These are phyloP conservation scores for Kodamaea fungicola DNA, from an alignment of 1,139 yeast genomes.

Conservation along the genomic window DNA sequence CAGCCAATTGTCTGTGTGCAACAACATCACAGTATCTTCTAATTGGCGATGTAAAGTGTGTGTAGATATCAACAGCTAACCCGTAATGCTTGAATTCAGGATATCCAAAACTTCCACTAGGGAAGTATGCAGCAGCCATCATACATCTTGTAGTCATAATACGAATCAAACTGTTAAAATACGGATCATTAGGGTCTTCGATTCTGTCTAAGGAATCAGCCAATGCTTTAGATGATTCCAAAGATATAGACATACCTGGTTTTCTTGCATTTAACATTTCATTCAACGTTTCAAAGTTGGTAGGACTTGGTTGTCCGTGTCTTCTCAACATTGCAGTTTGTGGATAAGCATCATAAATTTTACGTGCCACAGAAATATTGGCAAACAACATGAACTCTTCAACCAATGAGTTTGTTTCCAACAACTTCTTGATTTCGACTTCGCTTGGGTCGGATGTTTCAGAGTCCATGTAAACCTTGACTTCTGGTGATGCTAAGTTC, in stretches of 20 bases:
- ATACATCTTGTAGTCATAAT: slow-evolving; percentile 98
- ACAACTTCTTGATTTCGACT: slow-evolving; percentile 83
- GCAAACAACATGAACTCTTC: slow-evolving; percentile 99
- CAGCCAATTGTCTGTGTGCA: slow-evolving; percentile 96
- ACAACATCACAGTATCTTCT: slow-evolving; percentile 97
- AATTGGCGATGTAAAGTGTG: slow-evolving; percentile 98
- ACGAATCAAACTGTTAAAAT: slow-evolving; percentile 89
- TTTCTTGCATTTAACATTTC: slow-evolving; percentile 87
- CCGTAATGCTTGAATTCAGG: slow-evolving; percentile 98
- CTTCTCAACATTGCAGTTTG: slow-evolving; percentile 98
- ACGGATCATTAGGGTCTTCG: slow-evolving; percentile 76
- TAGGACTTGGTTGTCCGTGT: slow-evolving; percentile 93
- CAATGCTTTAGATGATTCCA: slow-evolving; percentile 84
- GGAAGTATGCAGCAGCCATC: slow-evolving; percentile 99
- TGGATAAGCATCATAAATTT: slow-evolving; percentile 88
- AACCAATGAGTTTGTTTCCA: slow-evolving; percentile 91
- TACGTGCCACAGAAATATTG: slow-evolving; percentile 91
- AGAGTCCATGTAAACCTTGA: slow-evolving; percentile 93
- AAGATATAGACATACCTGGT: slow-evolving; percentile 64
- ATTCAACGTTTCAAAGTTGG: slow-evolving; percentile 84
- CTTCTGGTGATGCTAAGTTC: slow-evolving; percentile 96
- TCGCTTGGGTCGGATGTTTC: slow-evolving; percentile 97
- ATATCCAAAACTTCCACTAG: slow-evolving; percentile 87
- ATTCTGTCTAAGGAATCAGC: slow-evolving; percentile 94
- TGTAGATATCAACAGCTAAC: slow-evolving; percentile 92